Evolutionary conservation across 2,329 filamentous ascomycete species (phyloP), one percentile per base, ranked within the genome.

Genomic region (Fusarium newnesense): DNA sequence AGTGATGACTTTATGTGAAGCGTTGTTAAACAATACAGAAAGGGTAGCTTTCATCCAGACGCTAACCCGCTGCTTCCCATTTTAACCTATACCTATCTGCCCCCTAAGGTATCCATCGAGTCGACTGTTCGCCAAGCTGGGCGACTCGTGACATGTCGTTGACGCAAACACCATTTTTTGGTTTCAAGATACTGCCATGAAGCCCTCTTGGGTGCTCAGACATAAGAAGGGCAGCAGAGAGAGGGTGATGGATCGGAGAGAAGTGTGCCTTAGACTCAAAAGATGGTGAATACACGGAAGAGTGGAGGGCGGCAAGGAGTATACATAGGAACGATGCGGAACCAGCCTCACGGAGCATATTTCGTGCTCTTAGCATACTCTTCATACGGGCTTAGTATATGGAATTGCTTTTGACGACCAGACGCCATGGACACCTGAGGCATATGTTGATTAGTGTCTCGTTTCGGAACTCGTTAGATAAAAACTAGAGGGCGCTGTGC

Each of bases 1-100:
- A 93, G 91, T 79, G 91, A 92, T 76, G 91, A 93, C 81, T 93
- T 93, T 78, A 93, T 93, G 91, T 93, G 88, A 92, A 86, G 68
- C 63, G 66, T 52, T 53, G 54, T 53, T 69, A 37, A 24, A 69
- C 32, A 52, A 70, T 26, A 60, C 39, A 64, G 34, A n/a, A 36
- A 69, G 56, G 56, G 54, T 53, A 57, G 50, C 58, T 60, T 59
- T 62, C 60, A 57, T 40, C 52, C 63, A 32, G 43, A 64, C 54
- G 44, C 59, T 42, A 36, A 43, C 42, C 44, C 66, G 44, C 61
- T 53, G 58, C 61, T 67, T 62, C 56, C 67, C 59, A 57, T 63
- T 34, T 57, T 34, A 40, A 60, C 60, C 60, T 66, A 58, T 60
- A 56, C 59, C 63, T 62, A 36, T 49, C 44, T 58, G 16, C 57